These are phyloP conservation scores for Trichoderma oligosporum DNA, from an alignment of 2,329 filamentous ascomycete species.

Conservation along the genomic window DNA sequence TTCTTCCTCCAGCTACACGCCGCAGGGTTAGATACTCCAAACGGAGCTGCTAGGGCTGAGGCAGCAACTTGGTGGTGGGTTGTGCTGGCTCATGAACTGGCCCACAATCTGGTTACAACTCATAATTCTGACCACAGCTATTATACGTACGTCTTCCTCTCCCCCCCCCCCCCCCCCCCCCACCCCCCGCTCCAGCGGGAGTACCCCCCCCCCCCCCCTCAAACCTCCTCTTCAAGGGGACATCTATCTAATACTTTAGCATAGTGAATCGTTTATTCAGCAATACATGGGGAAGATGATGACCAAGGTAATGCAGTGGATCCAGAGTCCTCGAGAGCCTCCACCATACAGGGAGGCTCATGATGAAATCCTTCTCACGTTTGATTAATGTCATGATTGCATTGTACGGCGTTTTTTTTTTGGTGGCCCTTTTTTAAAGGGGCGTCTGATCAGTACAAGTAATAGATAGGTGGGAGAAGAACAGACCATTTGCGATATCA, in stretches of 20 bases:
- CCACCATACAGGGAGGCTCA: conserved; percentile 26
- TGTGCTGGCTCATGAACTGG: conserved; percentile 90
- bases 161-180: no score
- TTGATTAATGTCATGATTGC: conserved; percentile 18
- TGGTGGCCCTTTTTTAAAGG: not conserved
- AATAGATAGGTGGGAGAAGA: conserved; percentile 2
- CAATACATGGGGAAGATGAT: conserved; percentile 73
- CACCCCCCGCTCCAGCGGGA: not conserved
- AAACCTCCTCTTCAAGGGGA: not conserved
- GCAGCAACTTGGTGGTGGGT: conserved; percentile 89
- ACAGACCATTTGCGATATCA: not conserved
- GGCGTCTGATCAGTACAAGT: not conserved
- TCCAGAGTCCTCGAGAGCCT: conserved; percentile 20
- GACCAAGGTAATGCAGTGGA: conserved; percentile 45
- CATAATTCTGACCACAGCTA: conserved; percentile 79
- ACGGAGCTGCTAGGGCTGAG: conserved; percentile 54
- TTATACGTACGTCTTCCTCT: conserved; percentile 72
- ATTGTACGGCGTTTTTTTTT: conserved; percentile 10
- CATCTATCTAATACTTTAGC: not conserved
- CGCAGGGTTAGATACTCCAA: conserved; percentile 38
- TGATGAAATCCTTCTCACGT: conserved; percentile 15
- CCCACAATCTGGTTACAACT: conserved; percentile 80
- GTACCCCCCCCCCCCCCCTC: not conserved
- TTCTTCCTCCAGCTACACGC: conserved; percentile 81
- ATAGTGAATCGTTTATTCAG: conserved; percentile 70